Evolutionary conservation across 257 asterid genomes (phyloP), one percentile per base, ranked within the genome.

Genomic region (Fraxinus americana): DNA sequence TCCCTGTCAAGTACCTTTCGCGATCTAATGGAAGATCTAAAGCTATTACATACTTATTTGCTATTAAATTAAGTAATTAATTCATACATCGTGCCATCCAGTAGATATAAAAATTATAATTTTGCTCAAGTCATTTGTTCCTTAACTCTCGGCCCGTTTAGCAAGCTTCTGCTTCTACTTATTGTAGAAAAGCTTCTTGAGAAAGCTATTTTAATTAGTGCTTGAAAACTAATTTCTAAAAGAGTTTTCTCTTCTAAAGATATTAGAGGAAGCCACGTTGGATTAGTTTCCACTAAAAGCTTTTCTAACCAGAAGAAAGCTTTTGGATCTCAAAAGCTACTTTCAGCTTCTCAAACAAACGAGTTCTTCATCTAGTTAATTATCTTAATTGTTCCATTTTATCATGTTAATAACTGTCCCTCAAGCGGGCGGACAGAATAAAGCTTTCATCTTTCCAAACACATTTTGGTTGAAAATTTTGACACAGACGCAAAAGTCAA

Each of bases 401-500:
- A 54, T 54, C 65, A 48, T 14, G 0, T 48, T 48, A 48, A 48
- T 14, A 48, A 48, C 57, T 48, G n/a, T 48, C 7, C 7, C 65
- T 54, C 65, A n/a, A 19, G 29, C 65, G n/a, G 65, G 12, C 67
- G 1, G 25, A 54, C 2, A 59, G 29, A 63, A 52, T 10, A 43
- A 69, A 54, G 41, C n/a, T 52, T 19, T 23, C 21, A 17, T 66
- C 6, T 59, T 19, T 69, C 30, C 36, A 77, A 35, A 21, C 63
- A 35, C 29, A 39, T 57, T 67, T 63, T 12, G 34, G 69, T 11
- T 25, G 69, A 63, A 23, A 23, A 10, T 63, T 7, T 19, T 19
- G 30, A 7, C 30, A 72, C 38, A 52, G 38, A 67, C 0, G 69
- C 41, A 69, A 41, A 78, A 41, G 71, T 72, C 34, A 5, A 75